Evolutionary conservation across 2,329 filamentous ascomycete species (phyloP).

Genomic region (Claviceps monticola): DNA sequence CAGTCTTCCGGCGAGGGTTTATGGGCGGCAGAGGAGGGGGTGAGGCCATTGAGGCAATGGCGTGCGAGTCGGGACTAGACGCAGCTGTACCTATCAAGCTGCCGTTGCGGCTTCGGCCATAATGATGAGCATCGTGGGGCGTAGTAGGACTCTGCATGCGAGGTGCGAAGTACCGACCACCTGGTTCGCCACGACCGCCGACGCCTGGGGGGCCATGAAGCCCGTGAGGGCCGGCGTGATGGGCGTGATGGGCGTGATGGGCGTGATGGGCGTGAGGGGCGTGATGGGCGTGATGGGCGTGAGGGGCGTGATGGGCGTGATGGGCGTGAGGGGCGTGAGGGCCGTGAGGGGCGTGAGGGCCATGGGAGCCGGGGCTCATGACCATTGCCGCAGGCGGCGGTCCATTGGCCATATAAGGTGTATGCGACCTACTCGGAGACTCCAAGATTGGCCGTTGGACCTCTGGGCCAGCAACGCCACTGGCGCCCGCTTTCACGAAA

Average conservation of each 20-base stretch:
- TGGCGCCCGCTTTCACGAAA: conserved; percentile 7
- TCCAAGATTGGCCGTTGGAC: neutral
- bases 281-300: too few species aligned
- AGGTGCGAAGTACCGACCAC: conserved; percentile 13
- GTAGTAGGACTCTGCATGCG: neutral
- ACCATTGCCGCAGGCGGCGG: neutral
- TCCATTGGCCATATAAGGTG: neutral
- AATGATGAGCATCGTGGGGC: conserved; percentile 7
- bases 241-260: too few species aligned
- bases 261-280: too few species aligned
- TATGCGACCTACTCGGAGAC: neutral
- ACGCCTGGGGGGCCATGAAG: conserved; percentile 2
- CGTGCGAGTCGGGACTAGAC: conserved; percentile 25
- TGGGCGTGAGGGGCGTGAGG: too few species aligned
- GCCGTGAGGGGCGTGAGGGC: too few species aligned
- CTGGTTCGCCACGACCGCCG: conserved; percentile 3
- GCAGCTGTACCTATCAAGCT: conserved; percentile 19
- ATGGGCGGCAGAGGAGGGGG: conserved; percentile 43
- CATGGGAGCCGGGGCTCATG: neutral
- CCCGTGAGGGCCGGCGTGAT: conserved; percentile 1
- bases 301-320: too few species aligned
- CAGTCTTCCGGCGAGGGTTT: conserved; percentile 40
- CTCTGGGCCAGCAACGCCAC: neutral
- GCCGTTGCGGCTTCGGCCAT: conserved; percentile 21
- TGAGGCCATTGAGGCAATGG: conserved; percentile 16